These are phyloP conservation scores for Geranium rotundifolium DNA, from an alignment of 345 rosid species.

Conservation along the genomic window DNA sequence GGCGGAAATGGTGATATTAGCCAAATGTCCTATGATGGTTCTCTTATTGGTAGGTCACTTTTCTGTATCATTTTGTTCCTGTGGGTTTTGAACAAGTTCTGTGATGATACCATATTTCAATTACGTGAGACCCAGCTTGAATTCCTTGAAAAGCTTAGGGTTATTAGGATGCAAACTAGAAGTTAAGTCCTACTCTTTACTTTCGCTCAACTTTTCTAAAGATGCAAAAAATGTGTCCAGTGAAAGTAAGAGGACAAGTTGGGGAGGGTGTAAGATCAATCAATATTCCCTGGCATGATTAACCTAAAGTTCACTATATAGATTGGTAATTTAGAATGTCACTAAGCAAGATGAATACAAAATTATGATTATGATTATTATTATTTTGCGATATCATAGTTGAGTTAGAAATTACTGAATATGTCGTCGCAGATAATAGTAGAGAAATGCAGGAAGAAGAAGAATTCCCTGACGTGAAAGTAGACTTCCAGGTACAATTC, in stretches of 20 bases:
- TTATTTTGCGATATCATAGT: neutral
- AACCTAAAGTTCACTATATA: no score
- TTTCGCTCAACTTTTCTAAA: no score
- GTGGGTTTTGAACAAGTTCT: conserved; percentile 4
- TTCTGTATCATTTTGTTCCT: conserved; percentile 6
- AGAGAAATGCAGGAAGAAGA: conserved; percentile 31
- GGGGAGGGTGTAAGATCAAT: no score
- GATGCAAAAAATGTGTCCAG: no score
- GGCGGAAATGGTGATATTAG: conserved; percentile 15
- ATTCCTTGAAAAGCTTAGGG: no score
- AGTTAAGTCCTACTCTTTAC: no score
- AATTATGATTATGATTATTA: neutral
- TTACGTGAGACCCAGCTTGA: neutral
- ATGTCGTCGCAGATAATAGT: conserved; percentile 27
- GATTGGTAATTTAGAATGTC: no score
- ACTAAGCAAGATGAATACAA: neutral
- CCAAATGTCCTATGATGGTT: conserved; percentile 13
- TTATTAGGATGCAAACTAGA: no score
- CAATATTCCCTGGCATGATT: no score
- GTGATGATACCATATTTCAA: neutral
- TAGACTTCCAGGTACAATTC: conserved; percentile 50
- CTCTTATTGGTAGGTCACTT: conserved; percentile 18
- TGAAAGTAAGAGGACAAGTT: no score
- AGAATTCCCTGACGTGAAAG: conserved; percentile 54
- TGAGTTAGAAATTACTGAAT: conserved; percentile 7